Evolutionary conservation across 2,329 filamentous ascomycete genomes (phyloP).

Genomic region (Amesomyces nigricolor): DNA sequence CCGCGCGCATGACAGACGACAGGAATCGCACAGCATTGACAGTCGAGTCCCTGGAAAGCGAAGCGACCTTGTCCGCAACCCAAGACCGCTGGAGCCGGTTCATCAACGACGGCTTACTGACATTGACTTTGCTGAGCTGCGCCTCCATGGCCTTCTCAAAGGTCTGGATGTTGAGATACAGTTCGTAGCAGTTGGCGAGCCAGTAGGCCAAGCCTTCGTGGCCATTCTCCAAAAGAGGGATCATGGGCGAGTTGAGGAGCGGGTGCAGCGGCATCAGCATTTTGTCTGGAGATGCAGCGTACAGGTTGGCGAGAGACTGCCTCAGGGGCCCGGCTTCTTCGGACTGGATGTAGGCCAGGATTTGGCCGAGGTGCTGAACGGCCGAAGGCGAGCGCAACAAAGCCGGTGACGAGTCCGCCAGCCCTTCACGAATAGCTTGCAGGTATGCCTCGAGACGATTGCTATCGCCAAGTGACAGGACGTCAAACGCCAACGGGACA

Average conservation of each 20-base stretch:
- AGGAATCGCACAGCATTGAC: slow-evolving; percentile 49
- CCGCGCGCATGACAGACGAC: slow-evolving; percentile 35
- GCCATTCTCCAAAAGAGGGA: slow-evolving; percentile 39
- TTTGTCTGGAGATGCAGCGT: slow-evolving; percentile 20
- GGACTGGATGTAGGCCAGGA: slow-evolving; percentile 27
- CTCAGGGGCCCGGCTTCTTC: slow-evolving; percentile 31
- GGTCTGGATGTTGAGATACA: slow-evolving; percentile 40
- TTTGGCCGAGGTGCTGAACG: slow-evolving; percentile 17
- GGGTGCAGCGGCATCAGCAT: slow-evolving; percentile 50
- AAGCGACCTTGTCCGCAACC: slow-evolving; percentile 48
- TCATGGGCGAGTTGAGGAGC: slow-evolving; percentile 51
- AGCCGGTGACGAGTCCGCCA: slow-evolving; percentile 7
- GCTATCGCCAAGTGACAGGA: slow-evolving; percentile 44
- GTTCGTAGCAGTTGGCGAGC: slow-evolving; percentile 49
- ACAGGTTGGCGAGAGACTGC: slow-evolving; percentile 32
- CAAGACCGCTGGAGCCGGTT: slow-evolving; percentile 57
- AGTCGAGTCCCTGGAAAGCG: slow-evolving; percentile 57
- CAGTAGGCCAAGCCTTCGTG: slow-evolving; percentile 39
- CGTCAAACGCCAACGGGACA: slow-evolving; percentile 41
- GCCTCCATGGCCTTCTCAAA: slow-evolving; percentile 39
- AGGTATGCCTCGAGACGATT: slow-evolving; percentile 32
- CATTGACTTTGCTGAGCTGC: slow-evolving; percentile 39
- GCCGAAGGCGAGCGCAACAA: slow-evolving; percentile 18
- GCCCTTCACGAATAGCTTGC: slow-evolving; percentile 16
- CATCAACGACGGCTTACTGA: slow-evolving; percentile 47